These are phyloP conservation scores for Monosporascus sp. DNA, from an alignment of 2,329 filamentous ascomycete species.

Conservation along the genomic window DNA sequence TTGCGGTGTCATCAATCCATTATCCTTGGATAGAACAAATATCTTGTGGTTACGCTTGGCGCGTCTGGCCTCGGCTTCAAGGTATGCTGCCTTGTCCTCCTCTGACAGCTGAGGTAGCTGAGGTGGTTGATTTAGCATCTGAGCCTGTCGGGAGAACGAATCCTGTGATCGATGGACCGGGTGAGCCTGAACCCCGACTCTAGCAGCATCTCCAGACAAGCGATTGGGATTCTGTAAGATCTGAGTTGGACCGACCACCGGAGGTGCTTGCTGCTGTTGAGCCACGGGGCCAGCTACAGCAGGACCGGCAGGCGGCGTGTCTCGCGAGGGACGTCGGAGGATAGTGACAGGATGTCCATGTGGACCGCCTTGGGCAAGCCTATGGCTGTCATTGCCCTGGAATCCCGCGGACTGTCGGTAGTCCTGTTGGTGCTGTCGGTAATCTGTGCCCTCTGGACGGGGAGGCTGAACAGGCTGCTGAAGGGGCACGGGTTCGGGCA, in stretches of 20 bases:
- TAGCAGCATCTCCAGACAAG: constrained; percentile 43
- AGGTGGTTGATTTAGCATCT: constrained; percentile 56
- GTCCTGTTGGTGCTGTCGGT: constrained; percentile 22
- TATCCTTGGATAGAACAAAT: constrained; percentile 84
- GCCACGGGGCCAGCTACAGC: constrained; percentile 27
- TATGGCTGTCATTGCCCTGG: constrained; percentile 18
- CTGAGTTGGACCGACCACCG: constrained; percentile 58
- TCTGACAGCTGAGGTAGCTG: constrained; percentile 75
- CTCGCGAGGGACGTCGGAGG: constrained; percentile 45
- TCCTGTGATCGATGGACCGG: constrained; percentile 42
- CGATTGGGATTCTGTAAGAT: constrained; percentile 77
- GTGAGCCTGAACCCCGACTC: constrained; percentile 28
- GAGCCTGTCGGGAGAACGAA: constrained; percentile 53
- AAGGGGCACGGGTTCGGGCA: constrained; percentile 13
- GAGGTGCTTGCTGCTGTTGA: constrained; percentile 30
- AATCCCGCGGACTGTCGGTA: constrained; percentile 20
- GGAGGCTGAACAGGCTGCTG: constrained; percentile 21
- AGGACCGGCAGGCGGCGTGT: constrained; percentile 30
- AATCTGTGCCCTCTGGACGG: constrained; percentile 22
- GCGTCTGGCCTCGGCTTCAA: constrained; percentile 88
- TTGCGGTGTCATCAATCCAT: constrained; percentile 96
- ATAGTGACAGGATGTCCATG: constrained; percentile 50
- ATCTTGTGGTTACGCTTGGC: constrained; percentile 99
- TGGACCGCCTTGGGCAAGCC: constrained; percentile 24
- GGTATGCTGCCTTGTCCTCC: constrained; percentile 74